These are phyloP conservation scores for Entomophthora muscae DNA, from an alignment of 371 early-diverging fungal genomes.

Conservation along the genomic window DNA sequence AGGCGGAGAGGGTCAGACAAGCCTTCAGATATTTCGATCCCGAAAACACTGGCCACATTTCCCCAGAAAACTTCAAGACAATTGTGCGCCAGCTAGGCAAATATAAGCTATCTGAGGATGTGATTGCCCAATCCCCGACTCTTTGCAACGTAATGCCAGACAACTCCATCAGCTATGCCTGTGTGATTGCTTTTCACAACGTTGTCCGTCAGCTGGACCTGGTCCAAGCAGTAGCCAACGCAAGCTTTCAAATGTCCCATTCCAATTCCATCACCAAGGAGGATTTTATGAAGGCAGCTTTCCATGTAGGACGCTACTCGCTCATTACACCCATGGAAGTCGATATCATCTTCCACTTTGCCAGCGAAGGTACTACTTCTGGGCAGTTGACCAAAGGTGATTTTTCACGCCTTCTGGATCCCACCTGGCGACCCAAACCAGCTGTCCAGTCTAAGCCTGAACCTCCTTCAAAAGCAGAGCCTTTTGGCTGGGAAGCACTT, in stretches of 20 bases:
- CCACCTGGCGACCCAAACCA: slow-evolving; percentile 29
- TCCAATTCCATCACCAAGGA: slow-evolving; percentile 37
- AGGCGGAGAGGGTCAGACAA: slow-evolving; percentile 57
- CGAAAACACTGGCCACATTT: slow-evolving; percentile 40
- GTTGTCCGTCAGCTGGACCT: slow-evolving; percentile 52
- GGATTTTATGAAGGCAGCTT: slow-evolving; percentile 39
- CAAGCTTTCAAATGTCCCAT: slow-evolving; percentile 28
- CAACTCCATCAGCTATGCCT: slow-evolving; percentile 39
- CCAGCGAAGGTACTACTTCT: slow-evolving; percentile 35
- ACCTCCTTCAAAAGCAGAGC: slow-evolving; percentile 12
- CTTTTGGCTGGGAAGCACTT: slow-evolving; percentile 19
- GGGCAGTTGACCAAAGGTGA: slow-evolving; percentile 32
- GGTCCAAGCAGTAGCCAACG: slow-evolving; percentile 40
- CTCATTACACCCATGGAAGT: slow-evolving; percentile 69
- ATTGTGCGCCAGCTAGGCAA: slow-evolving; percentile 44
- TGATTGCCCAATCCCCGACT: slow-evolving; percentile 49
- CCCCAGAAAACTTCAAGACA: slow-evolving; percentile 39
- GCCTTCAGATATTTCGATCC: slow-evolving; percentile 58
- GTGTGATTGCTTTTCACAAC: slow-evolving; percentile 51
- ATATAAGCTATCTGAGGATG: slow-evolving; percentile 47
- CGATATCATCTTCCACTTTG: slow-evolving; percentile 63
- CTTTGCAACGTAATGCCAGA: slow-evolving; percentile 35
- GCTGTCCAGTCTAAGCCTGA: slow-evolving; percentile 7
- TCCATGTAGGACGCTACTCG: slow-evolving; percentile 36
- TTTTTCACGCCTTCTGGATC: slow-evolving; percentile 42